Evolutionary conservation across 2,329 filamentous ascomycete genomes (phyloP).

Genomic region (Sclerotinia glacialis): DNA sequence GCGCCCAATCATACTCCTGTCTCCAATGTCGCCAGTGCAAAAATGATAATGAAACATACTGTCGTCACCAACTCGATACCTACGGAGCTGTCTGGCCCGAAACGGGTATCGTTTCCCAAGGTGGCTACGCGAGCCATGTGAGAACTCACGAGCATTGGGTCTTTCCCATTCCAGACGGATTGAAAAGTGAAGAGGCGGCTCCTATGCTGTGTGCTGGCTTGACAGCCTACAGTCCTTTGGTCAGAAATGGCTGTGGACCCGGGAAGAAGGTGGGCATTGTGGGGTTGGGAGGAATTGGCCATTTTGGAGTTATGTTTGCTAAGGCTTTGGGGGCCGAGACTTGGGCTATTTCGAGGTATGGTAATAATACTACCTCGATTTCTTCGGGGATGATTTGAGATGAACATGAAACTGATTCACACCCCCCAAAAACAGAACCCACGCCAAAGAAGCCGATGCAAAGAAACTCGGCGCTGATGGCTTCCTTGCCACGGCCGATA

Average conservation of each 20-base stretch:
- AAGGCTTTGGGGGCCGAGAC: constrained; percentile 63
- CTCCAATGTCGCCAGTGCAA: constrained; percentile 54
- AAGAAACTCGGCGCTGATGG: constrained; percentile 58
- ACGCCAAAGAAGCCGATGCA: constrained; percentile 59
- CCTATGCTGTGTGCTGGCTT: constrained; percentile 84
- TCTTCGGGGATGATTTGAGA: background rate
- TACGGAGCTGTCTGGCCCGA: constrained; percentile 51
- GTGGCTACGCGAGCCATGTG: constrained; percentile 66
- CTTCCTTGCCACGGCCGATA: constrained; percentile 57
- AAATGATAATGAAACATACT: constrained; percentile 56
- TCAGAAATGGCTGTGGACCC: constrained; percentile 70
- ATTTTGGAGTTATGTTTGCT: constrained; percentile 68
- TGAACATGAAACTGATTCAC: background rate
- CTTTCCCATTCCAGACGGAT: constrained; percentile 71
- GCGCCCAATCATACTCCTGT: constrained; percentile 54
- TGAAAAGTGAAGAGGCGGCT: constrained; percentile 61
- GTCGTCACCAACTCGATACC: constrained; percentile 50
- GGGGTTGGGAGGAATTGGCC: constrained; percentile 69
- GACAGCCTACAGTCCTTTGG: constrained; percentile 75
- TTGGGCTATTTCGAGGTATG: constrained; percentile 56
- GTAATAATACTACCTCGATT: background rate
- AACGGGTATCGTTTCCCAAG: constrained; percentile 59
- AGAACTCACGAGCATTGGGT: constrained; percentile 71
- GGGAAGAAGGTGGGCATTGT: constrained; percentile 78
- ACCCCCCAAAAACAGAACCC: constrained; percentile 39